Conservation (phyloP, 208 protist genomes). For the Acanthamoeba culbertsoni region DNA sequence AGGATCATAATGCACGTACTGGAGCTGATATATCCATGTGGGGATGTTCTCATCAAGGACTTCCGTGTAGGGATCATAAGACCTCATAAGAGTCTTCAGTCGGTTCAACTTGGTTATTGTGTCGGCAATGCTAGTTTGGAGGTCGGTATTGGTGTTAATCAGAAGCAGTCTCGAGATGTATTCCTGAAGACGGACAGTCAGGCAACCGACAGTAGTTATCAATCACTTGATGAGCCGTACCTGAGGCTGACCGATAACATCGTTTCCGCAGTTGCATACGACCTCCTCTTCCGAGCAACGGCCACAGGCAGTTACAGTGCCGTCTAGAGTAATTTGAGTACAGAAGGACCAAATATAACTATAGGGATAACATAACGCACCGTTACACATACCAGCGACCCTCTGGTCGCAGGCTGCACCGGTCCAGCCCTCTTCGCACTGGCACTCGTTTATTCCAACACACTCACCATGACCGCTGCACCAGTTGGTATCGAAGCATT, state of each 20-base stretch:
- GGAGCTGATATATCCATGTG: neutral
- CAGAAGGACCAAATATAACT: neutral
- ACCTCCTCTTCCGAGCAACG: neutral
- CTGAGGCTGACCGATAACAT: neutral
- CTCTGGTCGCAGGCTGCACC: neutral
- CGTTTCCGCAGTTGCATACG: neutral
- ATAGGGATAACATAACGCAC: neutral
- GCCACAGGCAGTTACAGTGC: neutral
- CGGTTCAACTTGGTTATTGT: neutral
- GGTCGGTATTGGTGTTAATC: neutral
- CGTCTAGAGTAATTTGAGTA: neutral
- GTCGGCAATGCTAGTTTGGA: neutral
- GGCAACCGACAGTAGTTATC: neutral
- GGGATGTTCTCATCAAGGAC: neutral
- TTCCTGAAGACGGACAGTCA: neutral
- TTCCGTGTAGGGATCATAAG: neutral
- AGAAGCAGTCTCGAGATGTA: neutral
- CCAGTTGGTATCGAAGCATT: constrained; percentile 47
- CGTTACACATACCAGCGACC: neutral
- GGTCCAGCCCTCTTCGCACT: neutral
- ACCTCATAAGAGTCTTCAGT: neutral
- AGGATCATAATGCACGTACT: too few species aligned
- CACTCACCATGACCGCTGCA: constrained; percentile 37
- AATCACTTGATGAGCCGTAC: neutral
- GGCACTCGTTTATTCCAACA: neutral